These are phyloP conservation scores for Pulveroboletus sp. DNA, from an alignment of 768 basidiomycete species.

Conservation along the genomic window DNA sequence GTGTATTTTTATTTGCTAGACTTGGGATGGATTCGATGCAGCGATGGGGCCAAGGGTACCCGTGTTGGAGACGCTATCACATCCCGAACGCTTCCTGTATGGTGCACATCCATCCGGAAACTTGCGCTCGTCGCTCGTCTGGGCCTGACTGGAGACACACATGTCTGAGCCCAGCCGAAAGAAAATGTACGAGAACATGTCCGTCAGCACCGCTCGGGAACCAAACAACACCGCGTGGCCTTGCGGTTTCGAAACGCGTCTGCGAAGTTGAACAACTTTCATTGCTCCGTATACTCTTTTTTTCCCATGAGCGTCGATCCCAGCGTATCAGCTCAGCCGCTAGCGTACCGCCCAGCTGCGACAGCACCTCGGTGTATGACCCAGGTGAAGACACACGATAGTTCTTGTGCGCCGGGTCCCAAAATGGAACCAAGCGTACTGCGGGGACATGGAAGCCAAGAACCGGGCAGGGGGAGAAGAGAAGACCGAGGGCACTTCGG, in stretches of 20 bases:
- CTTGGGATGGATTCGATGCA: not conserved
- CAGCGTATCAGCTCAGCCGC: not conserved
- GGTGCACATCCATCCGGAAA: not conserved
- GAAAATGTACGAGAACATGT: slow-evolving; percentile 5
- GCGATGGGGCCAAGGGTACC: slow-evolving; percentile 19
- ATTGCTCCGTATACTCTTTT: not conserved
- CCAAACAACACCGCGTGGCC: slow-evolving; percentile 15
- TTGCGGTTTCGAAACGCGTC: not conserved
- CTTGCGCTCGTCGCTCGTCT: not conserved
- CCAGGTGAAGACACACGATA: not conserved
- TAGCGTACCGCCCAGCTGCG: not conserved
- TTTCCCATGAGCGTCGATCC: slow-evolving; percentile 11
- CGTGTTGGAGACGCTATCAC: not conserved
- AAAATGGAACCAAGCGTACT: not conserved
- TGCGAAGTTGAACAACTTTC: slow-evolving; percentile 14
- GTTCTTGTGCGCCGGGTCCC: slow-evolving; percentile 2
- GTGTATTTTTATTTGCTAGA: slow-evolving; percentile 1
- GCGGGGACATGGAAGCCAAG: not conserved
- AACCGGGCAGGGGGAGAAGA: slow-evolving; percentile 4
- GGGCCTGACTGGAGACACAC: too few species aligned
- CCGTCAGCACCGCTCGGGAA: not conserved
- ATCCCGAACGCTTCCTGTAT: not conserved
- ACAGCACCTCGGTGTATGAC: not conserved
- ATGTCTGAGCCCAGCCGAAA: not conserved
- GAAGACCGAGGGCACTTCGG: slow-evolving; percentile 2